Evolutionary conservation across 2,329 filamentous ascomycete species (phyloP), one percentile per base, ranked within the genome.

Genomic region (Ophiostoma pallidulum): DNA sequence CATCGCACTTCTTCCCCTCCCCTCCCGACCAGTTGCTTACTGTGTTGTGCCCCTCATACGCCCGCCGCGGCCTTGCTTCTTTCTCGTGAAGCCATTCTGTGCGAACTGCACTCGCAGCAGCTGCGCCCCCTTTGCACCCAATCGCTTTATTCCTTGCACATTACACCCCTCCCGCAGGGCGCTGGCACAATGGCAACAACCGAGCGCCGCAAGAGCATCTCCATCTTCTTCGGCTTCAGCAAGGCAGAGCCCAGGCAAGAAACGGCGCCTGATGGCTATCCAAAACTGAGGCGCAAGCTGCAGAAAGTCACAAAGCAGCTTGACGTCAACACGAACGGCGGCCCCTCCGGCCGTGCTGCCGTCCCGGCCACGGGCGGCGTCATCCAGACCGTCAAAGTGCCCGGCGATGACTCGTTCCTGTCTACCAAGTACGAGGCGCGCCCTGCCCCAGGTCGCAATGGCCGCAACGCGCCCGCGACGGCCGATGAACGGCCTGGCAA

Each of bases 201-300:
- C 8, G 45, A 53, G 28, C 53, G 53, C 26, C 45, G 53, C 31
- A 50, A 48, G 41, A 55, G 53, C 41, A 40, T 55, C n/a, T 55
- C 53, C 2, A 38, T 46, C 37, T 47, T 54, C 12, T 51, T 54
- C 18, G 41, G 51, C 39, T 48, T 46, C 22, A 47, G 46, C 26
- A 51, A 46, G 8, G 48, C 33, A 10, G 46, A 49, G 19, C 44
- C 39, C 42, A 58, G 57, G 51, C 33, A 50, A 8, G 52, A 50
- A 26, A 4, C 24, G 4, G 26, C 16, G 20, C 28, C 19, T 3
- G 45, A 42, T 19, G 32, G 19, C 28, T n/a, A 43, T 12, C 54
- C 56, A 0, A 61, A 54, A 45, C 54, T 60, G 40, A 59, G 62
- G 37, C 61, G 56, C 39, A 64, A 61, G 55, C 58, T 65, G 19